Evolutionary conservation across 1,139 yeast species (phyloP), one percentile per base, ranked within the genome.

Genomic region (Zygoascus hellenicus): DNA sequence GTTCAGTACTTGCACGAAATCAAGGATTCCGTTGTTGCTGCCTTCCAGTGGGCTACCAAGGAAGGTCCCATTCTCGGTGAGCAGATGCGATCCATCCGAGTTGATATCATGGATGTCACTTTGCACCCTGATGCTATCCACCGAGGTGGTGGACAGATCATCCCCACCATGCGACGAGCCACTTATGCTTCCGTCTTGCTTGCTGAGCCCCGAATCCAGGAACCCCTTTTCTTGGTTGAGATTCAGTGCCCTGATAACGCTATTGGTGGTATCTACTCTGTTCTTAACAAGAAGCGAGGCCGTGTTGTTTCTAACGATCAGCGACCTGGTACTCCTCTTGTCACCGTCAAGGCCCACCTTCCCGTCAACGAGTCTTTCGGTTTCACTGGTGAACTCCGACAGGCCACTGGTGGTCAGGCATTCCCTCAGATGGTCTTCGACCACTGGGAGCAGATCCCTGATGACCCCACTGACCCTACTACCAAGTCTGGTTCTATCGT

Each of bases 331-430:
- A 90, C 97, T 66, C 97, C 97, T 76, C 83, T 90, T 78, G 90
- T 90, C 81, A 89, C 96, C 68, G 95, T 90, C 75, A 90, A 90
- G 86, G 97, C 97, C 67, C 86, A 88, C 95, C 80, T 90, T 77
- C 98, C 98, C 75, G 97, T 92, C 68, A 92, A 92, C 79, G 98
- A 92, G 82, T 92, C 98, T 55, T 92, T 92, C 83, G 98, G 98
- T 85, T 92, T 92, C 96, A 85, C 96, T 67, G 92, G 95, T 78
- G 96, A 89, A 70, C 86, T 92, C 72, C 89, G 98, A 83, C 97
- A 90, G 80, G 96, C 97, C 70, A 92, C 98, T 69, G 97, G 97
- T 86, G 98, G 98, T 77, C 98, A 92, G 83, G 98, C 98, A 74
- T 92, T 92, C 97, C 98, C 98, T 78, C 97, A 90, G 81, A 82